These are phyloP conservation scores for Cryptosporidium meleagridis DNA, from an alignment of 169 alveolate species.

Conservation along the genomic window DNA sequence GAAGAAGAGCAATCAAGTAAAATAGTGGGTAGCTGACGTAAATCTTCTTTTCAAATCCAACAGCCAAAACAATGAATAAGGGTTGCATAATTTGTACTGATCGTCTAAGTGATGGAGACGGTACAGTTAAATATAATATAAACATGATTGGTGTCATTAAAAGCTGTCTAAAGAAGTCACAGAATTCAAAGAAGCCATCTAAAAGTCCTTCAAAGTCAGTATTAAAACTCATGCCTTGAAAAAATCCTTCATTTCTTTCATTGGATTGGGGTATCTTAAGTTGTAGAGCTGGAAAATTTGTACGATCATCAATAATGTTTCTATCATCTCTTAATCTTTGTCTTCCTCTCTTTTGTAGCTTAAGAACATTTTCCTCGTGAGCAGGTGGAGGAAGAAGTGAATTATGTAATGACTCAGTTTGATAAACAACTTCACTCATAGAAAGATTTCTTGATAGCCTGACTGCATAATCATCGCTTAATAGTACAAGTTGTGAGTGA, in stretches of 20 bases:
- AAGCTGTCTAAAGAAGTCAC: conserved; percentile 37
- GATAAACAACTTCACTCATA: conserved; percentile 74
- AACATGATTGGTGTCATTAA: conserved; percentile 73
- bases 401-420: conserved; percentile 68
- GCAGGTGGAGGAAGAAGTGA: conserved; percentile 73
- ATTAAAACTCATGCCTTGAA: neutral
- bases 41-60: conserved; percentile 66
- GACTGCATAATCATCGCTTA: conserved; percentile 69
- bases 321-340: conserved; percentile 27
- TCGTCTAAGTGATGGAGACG: conserved; percentile 66
- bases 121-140: conserved; percentile 50
- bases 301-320: neutral
- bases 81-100: conserved; percentile 73
- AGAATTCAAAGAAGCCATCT: conserved; percentile 22
- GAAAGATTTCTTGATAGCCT: conserved; percentile 62
- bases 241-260: neutral
- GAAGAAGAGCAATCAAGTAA: conserved; percentile 22
- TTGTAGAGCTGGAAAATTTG: neutral
- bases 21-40: conserved; percentile 21
- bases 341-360: conserved; percentile 49
- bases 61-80: conserved; percentile 54
- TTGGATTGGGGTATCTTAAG: neutral
- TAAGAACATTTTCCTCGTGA: conserved; percentile 51
- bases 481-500: conserved; percentile 41
- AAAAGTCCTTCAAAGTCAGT: conserved; percentile 23